Evolutionary conservation across 495 filamentous ascomycete species (phyloP).

Genomic region (Letharia lupina): DNA sequence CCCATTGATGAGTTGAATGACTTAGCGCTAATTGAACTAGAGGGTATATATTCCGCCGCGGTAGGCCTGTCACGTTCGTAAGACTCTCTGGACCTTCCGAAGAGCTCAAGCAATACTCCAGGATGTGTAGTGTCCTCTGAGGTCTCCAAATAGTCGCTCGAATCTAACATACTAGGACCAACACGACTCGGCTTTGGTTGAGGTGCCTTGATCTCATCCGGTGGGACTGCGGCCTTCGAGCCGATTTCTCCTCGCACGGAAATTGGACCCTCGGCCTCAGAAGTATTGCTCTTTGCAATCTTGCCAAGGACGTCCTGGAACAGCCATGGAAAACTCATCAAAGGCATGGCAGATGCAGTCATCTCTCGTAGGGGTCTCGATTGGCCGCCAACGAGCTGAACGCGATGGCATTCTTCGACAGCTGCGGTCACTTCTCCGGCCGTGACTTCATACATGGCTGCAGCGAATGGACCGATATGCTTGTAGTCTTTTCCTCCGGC

Average conservation of each 20-base stretch:
- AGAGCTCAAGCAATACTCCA: slow-evolving; percentile 34
- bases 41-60: background rate
- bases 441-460: slow-evolving; percentile 82
- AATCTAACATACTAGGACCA: slow-evolving; percentile 6
- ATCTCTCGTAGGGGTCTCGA: slow-evolving; percentile 31
- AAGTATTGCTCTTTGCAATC: slow-evolving; percentile 46
- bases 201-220: background rate
- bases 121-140: slow-evolving; percentile 32
- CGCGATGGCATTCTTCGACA: slow-evolving; percentile 37
- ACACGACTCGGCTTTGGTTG: background rate
- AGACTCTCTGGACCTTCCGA: slow-evolving; percentile 13
- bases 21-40: background rate
- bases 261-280: background rate
- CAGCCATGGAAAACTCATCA: slow-evolving; percentile 93
- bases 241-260: background rate
- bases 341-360: slow-evolving; percentile 49
- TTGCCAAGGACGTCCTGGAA: slow-evolving; percentile 64
- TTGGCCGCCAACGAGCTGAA: slow-evolving; percentile 31
- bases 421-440: slow-evolving; percentile 56
- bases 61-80: background rate
- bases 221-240: background rate
- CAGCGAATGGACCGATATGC: slow-evolving; percentile 59
- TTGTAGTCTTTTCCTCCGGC: slow-evolving; percentile 53
- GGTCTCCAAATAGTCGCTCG: slow-evolving; percentile 26
- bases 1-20: background rate